Base-by-base conservation (phyloP, 176 grass and related monocot genomes). In the Oryza meridionalis region DNA sequence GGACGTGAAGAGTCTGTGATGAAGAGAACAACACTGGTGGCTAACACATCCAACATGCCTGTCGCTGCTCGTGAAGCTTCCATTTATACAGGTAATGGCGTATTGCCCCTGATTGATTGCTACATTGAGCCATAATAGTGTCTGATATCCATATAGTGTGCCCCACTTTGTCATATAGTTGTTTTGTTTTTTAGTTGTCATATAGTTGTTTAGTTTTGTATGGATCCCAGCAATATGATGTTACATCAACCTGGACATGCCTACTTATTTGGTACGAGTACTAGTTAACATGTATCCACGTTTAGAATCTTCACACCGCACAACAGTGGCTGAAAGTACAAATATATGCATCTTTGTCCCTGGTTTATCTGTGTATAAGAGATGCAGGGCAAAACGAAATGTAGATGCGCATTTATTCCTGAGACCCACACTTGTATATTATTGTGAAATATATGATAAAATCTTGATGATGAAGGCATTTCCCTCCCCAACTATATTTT, bases 11-110 rank as follows among this genome's bases (percentile, higher is more conserved):
- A 97, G 59, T 94, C 94, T 15, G 94, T 97, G 32, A 97, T 97
- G 94, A 97, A 97, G 68, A 88, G 94, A 82, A 97, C 94, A 5
- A 97, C 94, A 46, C 86, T 97, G 74, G 94, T 97, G 45, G 94
- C 94, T 76, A 97, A 97, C 88, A 97, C 94, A 16, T 97, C 94
- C 53, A 97, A 97, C 77, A 97, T 97, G 94, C 94, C 94, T 86
- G 94, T 94, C 0, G 90, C 94, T 85, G 94, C 94, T 90, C 92
- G 94, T 88, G 94, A 97, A 83, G 94, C 94, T n/a, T 94, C 95
- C 65, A 94, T 97, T 76, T 97, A 97, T 79, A 97, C 95, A 76
- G 90, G 95, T 97, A 88, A 40, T 51, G 10, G 5, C 21, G 82
- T 89, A 88, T 14, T 68, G 7, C 14, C 40, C 58, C 14, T 75